Percentiles rank a stretch among this genome's conserved stretches.
Conservation (phyloP, 169 alveolate species). For the Babesia ovis region DNA sequence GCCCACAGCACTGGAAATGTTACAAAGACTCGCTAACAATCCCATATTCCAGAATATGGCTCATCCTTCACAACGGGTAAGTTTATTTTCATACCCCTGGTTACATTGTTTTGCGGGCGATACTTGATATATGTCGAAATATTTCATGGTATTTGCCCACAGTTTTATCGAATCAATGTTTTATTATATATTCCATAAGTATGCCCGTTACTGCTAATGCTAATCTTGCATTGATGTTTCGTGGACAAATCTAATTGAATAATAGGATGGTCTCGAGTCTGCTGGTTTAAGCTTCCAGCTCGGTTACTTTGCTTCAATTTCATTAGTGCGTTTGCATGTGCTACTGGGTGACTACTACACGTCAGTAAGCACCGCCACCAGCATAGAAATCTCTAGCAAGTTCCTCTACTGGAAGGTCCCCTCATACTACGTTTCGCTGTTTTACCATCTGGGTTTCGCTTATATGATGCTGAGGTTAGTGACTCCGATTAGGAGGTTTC, state of each 20-base stretch:
- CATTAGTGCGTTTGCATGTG: constrained; percentile 74
- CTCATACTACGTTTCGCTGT: constrained; percentile 76
- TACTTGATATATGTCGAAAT: neutral
- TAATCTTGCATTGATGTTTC: neutral
- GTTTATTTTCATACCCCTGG: neutral
- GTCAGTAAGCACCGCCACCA: constrained; percentile 72
- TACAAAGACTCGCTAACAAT: constrained; percentile 55
- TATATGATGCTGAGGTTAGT: constrained; percentile 76
- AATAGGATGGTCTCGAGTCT: constrained; percentile 28
- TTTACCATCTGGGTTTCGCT: constrained; percentile 79
- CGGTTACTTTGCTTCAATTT: constrained; percentile 76
- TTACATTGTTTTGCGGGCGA: no score
- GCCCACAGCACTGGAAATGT: constrained; percentile 65
- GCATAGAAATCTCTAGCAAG: constrained; percentile 70
- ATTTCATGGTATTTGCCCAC: neutral
- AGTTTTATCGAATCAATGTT: neutral
- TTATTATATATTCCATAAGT: neutral
- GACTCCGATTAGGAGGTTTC: neutral
- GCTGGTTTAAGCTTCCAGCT: constrained; percentile 59
- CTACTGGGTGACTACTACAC: constrained; percentile 80
- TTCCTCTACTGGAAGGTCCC: constrained; percentile 82
- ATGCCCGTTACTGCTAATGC: neutral
- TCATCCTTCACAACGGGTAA: constrained; percentile 28
- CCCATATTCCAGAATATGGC: constrained; percentile 37
- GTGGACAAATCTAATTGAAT: neutral